A percentile compares a stretch with the other conserved stretches of the same genome.
Conservation (phyloP, 2,329 filamentous ascomycete genomes). For the Daldinia sp. region DNA sequence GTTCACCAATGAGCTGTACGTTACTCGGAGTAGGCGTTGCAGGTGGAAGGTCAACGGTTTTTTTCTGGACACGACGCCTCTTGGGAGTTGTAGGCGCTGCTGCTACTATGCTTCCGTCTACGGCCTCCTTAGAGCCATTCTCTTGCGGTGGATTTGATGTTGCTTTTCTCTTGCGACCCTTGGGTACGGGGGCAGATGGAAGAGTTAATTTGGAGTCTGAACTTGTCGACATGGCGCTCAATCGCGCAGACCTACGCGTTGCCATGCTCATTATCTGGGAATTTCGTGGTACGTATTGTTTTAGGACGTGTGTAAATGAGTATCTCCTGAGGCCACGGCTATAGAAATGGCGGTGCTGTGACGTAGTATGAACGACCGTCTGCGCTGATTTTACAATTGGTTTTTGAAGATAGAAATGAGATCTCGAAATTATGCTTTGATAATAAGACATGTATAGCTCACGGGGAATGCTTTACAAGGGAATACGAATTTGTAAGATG, state of each 20-base stretch:
- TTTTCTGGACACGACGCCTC: conserved; percentile 41
- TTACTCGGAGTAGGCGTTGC: conserved; percentile 59
- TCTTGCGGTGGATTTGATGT: conserved; percentile 20
- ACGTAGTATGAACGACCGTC: neutral
- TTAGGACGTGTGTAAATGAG: conserved; percentile 1
- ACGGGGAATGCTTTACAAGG: neutral
- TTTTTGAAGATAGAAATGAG: neutral
- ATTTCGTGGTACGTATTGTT: neutral
- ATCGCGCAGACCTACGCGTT: conserved; percentile 44
- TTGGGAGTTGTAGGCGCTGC: conserved; percentile 44
- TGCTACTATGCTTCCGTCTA: conserved; percentile 29
- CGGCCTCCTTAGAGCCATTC: neutral
- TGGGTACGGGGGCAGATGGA: conserved; percentile 42
- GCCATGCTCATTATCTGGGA: conserved; percentile 42
- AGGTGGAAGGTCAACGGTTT: conserved; percentile 48
- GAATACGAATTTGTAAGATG: neutral
- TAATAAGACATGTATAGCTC: conserved; percentile 10
- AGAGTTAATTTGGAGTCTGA: conserved; percentile 28
- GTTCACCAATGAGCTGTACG: conserved; percentile 51
- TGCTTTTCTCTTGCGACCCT: conserved; percentile 47
- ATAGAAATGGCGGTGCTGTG: neutral
- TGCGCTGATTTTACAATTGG: neutral
- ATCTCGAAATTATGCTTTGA: neutral
- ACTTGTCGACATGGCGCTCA: conserved; percentile 42
- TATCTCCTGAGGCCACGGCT: neutral